Percentiles rank a stretch among this genome's conserved stretches.
phyloP scores from a whole-genome alignment of 768 basidiomycete species.

The Pleurotus citrinopileatus region DNA sequence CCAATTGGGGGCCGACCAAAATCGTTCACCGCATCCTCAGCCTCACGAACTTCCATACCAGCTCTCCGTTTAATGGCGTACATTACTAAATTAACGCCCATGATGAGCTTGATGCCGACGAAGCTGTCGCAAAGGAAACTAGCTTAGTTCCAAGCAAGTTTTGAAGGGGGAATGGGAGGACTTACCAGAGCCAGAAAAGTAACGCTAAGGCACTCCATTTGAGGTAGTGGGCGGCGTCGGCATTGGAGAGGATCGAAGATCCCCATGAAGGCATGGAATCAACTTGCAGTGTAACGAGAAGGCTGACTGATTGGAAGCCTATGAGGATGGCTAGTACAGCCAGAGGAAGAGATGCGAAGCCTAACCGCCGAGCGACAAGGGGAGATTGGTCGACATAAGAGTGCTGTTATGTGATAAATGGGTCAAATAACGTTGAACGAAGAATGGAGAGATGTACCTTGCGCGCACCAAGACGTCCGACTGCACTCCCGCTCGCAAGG shows the following conservation, averaged over 20 bases:
- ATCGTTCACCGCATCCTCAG: slow-evolving; percentile 78
- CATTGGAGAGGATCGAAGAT: slow-evolving; percentile 39
- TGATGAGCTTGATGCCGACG: slow-evolving; percentile 86
- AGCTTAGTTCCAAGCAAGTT: neutral
- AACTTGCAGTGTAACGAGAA: slow-evolving; percentile 53
- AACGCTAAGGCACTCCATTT: slow-evolving; percentile 67
- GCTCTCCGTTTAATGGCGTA: slow-evolving; percentile 74
- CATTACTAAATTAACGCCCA: slow-evolving; percentile 83
- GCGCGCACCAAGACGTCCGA: slow-evolving; percentile 62
- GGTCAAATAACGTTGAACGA: neutral
- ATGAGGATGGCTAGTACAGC: slow-evolving; percentile 81
- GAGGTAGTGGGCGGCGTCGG: slow-evolving; percentile 47
- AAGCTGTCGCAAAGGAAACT: too few species aligned
- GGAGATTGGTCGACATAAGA: slow-evolving; percentile 95
- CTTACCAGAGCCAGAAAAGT: slow-evolving; percentile 85
- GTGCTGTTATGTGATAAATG: slow-evolving; percentile 43
- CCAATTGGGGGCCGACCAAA: slow-evolving; percentile 91
- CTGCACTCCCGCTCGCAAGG: slow-evolving; percentile 74
- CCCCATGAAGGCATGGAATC: slow-evolving; percentile 44
- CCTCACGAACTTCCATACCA: slow-evolving; percentile 75
- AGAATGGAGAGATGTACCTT: slow-evolving; percentile 47
- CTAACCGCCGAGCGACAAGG: slow-evolving; percentile 87
- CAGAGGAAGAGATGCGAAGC: slow-evolving; percentile 90
- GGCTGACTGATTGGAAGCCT: slow-evolving; percentile 64
- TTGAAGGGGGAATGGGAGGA: slow-evolving; percentile 21